Conservation (phyloP, 139 green algal species). For the Chlamydomonas urium region DNA sequence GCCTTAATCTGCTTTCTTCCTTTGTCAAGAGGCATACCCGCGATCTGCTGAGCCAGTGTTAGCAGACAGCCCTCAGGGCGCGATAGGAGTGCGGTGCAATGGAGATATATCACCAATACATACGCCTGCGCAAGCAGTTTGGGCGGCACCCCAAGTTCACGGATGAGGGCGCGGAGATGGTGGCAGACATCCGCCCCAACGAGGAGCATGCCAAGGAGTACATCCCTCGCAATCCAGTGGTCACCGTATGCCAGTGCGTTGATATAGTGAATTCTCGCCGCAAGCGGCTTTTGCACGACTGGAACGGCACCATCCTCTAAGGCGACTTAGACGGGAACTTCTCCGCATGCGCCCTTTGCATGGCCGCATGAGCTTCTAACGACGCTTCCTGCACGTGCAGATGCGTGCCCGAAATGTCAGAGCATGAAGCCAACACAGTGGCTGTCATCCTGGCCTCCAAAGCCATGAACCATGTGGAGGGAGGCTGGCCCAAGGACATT, state of each 20-base stretch:
- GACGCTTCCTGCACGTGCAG: too few relatives aligned
- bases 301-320: too few relatives aligned
- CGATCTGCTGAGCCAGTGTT: too few relatives aligned
- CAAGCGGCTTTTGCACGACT: too few relatives aligned
- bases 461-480: constrained; percentile 82
- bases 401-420: constrained; percentile 71
- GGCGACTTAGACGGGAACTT: too few relatives aligned
- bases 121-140: constrained; percentile 79
- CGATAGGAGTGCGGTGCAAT: background rate
- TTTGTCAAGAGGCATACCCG: too few relatives aligned
- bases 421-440: constrained; percentile 85
- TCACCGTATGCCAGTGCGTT: constrained; percentile 60
- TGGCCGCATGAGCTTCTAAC: too few relatives aligned
- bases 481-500: constrained; percentile 92
- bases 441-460: constrained; percentile 65
- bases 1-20: too few relatives aligned
- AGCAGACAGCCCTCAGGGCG: too few relatives aligned
- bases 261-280: background rate
- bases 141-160: constrained; percentile 73
- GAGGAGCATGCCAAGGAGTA: constrained; percentile 72
- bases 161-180: constrained; percentile 79
- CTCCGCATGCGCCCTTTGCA: too few relatives aligned
- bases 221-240: constrained; percentile 66
- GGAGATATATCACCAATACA: constrained; percentile 57
- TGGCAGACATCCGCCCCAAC: constrained; percentile 85